Conservation (phyloP, 345 rosid genomes). For the Bruguiera sexangula region DNA sequence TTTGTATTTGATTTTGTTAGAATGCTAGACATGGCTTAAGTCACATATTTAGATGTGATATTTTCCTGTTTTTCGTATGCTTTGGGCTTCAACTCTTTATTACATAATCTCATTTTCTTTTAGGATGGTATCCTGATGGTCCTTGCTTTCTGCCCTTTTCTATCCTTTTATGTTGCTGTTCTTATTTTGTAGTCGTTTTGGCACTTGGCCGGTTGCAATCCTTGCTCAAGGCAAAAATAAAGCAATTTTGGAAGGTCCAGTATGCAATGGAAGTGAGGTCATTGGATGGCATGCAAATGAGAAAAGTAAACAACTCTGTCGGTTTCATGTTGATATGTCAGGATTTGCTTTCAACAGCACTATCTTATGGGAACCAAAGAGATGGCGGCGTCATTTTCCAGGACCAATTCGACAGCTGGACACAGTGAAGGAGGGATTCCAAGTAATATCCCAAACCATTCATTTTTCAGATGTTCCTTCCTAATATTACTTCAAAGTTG, state of each 20-base stretch:
- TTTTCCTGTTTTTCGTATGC: no score
- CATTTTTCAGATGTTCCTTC: slow-evolving; percentile 3
- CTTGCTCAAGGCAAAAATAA: slow-evolving; percentile 84
- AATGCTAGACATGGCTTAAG: no score
- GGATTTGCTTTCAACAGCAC: slow-evolving; percentile 97
- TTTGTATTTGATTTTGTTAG: no score
- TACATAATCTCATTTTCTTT: no score
- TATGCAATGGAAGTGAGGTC: slow-evolving; percentile 75
- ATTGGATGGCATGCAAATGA: slow-evolving; percentile 98
- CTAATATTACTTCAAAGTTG: neutral
- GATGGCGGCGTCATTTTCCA: slow-evolving; percentile 56
- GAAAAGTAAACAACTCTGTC: slow-evolving; percentile 72
- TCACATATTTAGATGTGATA: no score
- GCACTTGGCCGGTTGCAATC: slow-evolving; percentile 97
- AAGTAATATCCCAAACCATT: slow-evolving; percentile 42
- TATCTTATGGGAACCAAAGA: slow-evolving; percentile 85
- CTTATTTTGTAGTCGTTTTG: slow-evolving; percentile 60
- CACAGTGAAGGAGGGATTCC: slow-evolving; percentile 87
- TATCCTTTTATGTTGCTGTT: slow-evolving; percentile 14
- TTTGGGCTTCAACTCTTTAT: no score
- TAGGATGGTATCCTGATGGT: neutral
- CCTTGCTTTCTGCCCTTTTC: neutral
- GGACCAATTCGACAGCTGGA: slow-evolving; percentile 68
- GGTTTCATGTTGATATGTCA: slow-evolving; percentile 95
- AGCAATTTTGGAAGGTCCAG: slow-evolving; percentile 83